Evolutionary conservation across 768 basidiomycete species (phyloP), one percentile per base, ranked within the genome.

Genomic region (Panaeolus cyanescens): DNA sequence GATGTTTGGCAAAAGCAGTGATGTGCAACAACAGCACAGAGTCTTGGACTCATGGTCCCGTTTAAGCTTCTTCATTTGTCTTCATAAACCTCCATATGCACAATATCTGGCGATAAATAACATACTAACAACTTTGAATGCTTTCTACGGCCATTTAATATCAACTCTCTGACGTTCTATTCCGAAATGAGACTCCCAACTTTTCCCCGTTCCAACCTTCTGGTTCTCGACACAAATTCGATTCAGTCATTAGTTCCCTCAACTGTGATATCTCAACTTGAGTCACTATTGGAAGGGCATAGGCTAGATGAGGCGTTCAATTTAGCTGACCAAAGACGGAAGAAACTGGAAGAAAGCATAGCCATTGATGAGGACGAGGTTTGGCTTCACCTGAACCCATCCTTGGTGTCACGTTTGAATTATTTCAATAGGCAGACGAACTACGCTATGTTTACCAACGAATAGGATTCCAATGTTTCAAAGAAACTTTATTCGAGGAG

Each of bases 401-500:
- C 39, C 32, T 64, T 20, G 30, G 28, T 39, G 34, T 54, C 13
- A 28, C 5, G 59, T 17, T 42, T 8, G 28, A 30, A 33, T 32
- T 32, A 34, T 34, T 61, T 20, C 33, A 25, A 50, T 50, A 80
- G 88, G 82, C 79, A 73, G 89, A 91, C 32, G 90, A 91, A 66
- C 76, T 95, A 54, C 83, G 83, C 62, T 93, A 92, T 65, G 80
- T 93, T 33, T 92, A 92, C 70, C 91, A 93, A 66, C 86, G 87
- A 32, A 84, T 96, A 57, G 95, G 92, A 15, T 91, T 91, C 69
- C 84, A 88, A 71, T 89, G 89, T 66, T 82, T 96, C 69, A 72
- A 79, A 31, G 91, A 93, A 71, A 93, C 92, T 0, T 79, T 88
- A 55, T 96, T 97, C 70, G 88, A 91, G 62, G 90, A 93, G 60